Conservation (phyloP, 1,139 yeast species). For the Meyerozyma elateridarum region DNA sequence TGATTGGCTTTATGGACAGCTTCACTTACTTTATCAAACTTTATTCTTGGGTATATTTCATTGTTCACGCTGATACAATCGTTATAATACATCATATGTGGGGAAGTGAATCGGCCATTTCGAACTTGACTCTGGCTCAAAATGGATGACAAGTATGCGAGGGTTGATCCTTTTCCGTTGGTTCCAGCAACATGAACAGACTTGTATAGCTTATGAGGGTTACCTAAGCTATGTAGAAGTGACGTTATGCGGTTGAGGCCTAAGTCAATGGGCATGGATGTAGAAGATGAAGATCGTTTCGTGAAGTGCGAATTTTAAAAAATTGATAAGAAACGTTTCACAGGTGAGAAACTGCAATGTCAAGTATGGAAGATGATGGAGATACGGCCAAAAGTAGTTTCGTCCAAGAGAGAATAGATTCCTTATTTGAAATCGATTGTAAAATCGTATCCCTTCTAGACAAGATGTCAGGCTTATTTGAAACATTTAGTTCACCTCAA, state of each 20-base stretch:
- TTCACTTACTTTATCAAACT: slow-evolving; percentile 43
- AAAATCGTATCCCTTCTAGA: slow-evolving; percentile 43
- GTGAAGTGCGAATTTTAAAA: no score
- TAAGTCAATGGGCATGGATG: slow-evolving; percentile 43
- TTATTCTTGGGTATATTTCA: slow-evolving; percentile 41
- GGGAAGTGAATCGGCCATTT: slow-evolving; percentile 83
- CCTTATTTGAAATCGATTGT: slow-evolving; percentile 40
- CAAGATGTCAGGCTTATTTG: slow-evolving; percentile 33
- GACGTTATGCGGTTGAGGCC: slow-evolving; percentile 60
- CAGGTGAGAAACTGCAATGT: no score
- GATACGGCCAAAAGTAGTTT: slow-evolving; percentile 20
- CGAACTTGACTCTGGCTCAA: slow-evolving; percentile 43
- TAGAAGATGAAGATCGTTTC: no score
- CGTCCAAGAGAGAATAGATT: slow-evolving; percentile 42
- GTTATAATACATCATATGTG: slow-evolving; percentile 68
- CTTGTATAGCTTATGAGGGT: slow-evolving; percentile 60
- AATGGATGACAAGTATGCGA: slow-evolving; percentile 69
- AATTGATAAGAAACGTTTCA: no score
- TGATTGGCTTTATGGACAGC: slow-evolving; percentile 33
- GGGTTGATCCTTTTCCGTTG: slow-evolving; percentile 90
- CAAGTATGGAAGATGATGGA: no score
- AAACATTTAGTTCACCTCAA: slow-evolving; percentile 28
- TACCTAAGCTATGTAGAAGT: slow-evolving; percentile 57
- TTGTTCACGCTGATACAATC: slow-evolving; percentile 73
- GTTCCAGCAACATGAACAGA: slow-evolving; percentile 90